These are phyloP conservation scores for Penicillium bovifimosum DNA, from an alignment of 495 filamentous ascomycete genomes.

Conservation along the genomic window DNA sequence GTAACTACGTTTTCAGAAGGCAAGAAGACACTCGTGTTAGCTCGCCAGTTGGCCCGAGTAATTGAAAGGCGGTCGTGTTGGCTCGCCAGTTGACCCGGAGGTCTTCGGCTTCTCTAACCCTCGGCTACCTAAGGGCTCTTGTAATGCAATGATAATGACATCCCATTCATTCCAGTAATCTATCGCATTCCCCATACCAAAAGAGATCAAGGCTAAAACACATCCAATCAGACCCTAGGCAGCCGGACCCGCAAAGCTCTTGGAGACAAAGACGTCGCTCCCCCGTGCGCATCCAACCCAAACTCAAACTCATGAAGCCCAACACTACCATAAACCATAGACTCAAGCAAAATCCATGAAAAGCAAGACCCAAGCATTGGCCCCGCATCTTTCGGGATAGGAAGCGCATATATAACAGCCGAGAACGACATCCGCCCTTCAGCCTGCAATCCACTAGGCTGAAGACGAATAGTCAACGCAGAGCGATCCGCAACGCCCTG, in stretches of 20 bases:
- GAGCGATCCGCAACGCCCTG: neutral
- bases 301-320: constrained; percentile 41
- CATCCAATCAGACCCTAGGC: neutral
- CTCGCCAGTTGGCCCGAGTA: too few species aligned
- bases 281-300: constrained; percentile 23
- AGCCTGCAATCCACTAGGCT: constrained; percentile 36
- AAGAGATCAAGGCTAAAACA: too few species aligned
- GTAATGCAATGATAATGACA: too few species aligned
- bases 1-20: too few species aligned
- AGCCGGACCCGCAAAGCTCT: constrained; percentile 21
- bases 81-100: too few species aligned
- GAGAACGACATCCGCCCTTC: constrained; percentile 37
- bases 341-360: constrained; percentile 27
- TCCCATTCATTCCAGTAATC: too few species aligned
- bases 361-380: constrained; percentile 20
- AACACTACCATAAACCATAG: constrained; percentile 26
- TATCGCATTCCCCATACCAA: too few species aligned
- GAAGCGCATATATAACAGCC: constrained; percentile 35
- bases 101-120: too few species aligned
- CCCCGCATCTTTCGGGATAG: constrained; percentile 8
- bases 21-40: too few species aligned
- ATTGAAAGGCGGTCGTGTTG: too few species aligned
- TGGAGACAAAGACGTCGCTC: constrained; percentile 24
- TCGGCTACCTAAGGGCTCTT: too few species aligned
- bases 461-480: constrained; percentile 36